phyloP scores from a whole-genome alignment of 371 early-diverging fungal species.

The Lichtheimia ornata region DNA sequence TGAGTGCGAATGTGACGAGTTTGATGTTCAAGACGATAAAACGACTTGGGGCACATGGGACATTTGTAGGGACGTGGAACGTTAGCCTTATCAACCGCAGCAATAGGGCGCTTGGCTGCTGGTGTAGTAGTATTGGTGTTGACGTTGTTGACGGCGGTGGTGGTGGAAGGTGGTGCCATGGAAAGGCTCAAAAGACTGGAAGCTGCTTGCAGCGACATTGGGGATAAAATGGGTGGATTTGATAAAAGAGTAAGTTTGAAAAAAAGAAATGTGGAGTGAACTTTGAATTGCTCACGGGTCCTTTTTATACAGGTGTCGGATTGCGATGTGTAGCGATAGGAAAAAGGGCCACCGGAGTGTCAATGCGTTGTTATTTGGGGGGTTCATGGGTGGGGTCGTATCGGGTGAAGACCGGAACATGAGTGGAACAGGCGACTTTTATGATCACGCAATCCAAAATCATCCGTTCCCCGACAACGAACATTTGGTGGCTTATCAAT shows the following conservation, averaged over 20 bases:
- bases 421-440: background rate
- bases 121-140: background rate
- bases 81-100: slow-evolving; percentile 38
- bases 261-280: slow-evolving; percentile 15
- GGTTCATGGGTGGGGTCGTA: slow-evolving; percentile 1
- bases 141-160: no score
- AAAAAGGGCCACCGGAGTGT: slow-evolving; percentile 4
- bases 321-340: background rate
- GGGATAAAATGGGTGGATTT: background rate
- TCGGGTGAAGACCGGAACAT: background rate
- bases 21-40: slow-evolving; percentile 70
- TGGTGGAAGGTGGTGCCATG: slow-evolving; percentile 21
- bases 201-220: slow-evolving; percentile 37
- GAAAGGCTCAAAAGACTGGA: slow-evolving; percentile 41
- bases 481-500: background rate
- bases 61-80: slow-evolving; percentile 67
- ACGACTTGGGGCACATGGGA: slow-evolving; percentile 65
- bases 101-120: slow-evolving; percentile 29
- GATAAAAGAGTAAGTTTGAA: background rate
- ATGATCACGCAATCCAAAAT: background rate
- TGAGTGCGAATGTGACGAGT: slow-evolving; percentile 82
- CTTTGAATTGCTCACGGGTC: background rate
- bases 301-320: background rate
- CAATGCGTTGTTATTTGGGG: slow-evolving; percentile 6
- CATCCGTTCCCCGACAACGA: background rate